Conservation (phyloP, 805 yeast genomes). For the Debaryomyces hansenii region DNA sequence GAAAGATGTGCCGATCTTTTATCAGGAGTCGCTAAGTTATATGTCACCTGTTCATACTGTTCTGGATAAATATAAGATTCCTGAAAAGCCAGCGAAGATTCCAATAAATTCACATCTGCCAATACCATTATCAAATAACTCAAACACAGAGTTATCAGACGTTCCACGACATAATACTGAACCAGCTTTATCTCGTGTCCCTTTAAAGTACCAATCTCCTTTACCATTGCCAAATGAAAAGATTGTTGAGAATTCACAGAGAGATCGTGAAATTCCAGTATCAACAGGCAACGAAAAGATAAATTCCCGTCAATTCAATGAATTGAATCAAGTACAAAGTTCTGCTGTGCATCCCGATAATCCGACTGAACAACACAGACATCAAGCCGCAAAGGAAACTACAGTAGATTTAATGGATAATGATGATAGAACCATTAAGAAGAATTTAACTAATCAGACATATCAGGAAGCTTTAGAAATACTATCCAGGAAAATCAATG, state of each 20-base stretch:
- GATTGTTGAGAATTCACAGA: neutral
- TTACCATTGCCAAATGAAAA: slow-evolving; percentile 22
- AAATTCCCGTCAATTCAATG: neutral
- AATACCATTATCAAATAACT: neutral
- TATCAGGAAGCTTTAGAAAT: slow-evolving; percentile 3
- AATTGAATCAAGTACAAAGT: neutral
- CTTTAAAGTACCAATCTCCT: slow-evolving; percentile 33
- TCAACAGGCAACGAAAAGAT: neutral
- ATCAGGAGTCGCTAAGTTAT: slow-evolving; percentile 20
- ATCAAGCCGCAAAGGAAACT: neutral
- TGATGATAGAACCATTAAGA: slow-evolving; percentile 8
- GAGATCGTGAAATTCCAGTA: neutral
- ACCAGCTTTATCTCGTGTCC: slow-evolving; percentile 7
- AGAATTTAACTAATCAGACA: neutral
- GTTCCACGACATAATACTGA: neutral
- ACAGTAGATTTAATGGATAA: slow-evolving; percentile 18
- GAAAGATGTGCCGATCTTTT: slow-evolving; percentile 46
- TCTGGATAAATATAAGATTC: slow-evolving; percentile 2
- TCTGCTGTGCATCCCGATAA: neutral
- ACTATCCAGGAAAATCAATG: slow-evolving; percentile 18
- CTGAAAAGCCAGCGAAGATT: slow-evolving; percentile 16
- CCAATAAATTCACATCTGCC: slow-evolving; percentile 1
- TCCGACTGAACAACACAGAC: neutral
- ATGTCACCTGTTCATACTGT: slow-evolving; percentile 3
- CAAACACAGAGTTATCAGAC: neutral